Evolutionary conservation across 202 grass and related monocot species (phyloP).

Genomic region (Bolboschoenoplectus hybrid): DNA sequence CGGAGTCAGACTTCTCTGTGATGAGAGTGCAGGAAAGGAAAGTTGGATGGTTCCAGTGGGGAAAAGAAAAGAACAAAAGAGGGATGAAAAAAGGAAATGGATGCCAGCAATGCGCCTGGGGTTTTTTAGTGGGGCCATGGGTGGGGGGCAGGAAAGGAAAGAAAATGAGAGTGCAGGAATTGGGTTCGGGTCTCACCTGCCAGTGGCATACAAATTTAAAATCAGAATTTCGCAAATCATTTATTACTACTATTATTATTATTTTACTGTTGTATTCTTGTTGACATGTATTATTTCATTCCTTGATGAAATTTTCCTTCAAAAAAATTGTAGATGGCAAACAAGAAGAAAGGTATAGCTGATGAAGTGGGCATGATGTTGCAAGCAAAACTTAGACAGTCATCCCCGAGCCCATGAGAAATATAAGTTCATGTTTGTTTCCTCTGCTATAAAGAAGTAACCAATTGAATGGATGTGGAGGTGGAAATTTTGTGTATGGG

Average conservation of each 20-base stretch:
- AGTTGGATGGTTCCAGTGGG: no score
- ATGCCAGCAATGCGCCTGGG: no score
- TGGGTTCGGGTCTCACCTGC: not conserved
- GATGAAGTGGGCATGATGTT: conserved; percentile 60
- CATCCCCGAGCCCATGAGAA: conserved; percentile 60
- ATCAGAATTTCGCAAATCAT: not conserved
- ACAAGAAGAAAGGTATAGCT: conserved; percentile 84
- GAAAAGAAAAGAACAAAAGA: no score
- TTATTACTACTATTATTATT: not conserved
- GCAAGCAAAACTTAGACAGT: conserved; percentile 73
- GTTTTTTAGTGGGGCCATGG: no score
- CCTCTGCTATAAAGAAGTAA: conserved; percentile 11
- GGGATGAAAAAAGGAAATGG: no score
- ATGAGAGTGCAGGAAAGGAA: no score
- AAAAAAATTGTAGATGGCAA: conserved; percentile 64
- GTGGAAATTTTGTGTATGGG: conserved; percentile 36
- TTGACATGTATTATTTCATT: not conserved
- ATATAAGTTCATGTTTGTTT: not conserved
- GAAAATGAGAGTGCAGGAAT: not conserved
- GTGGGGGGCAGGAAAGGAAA: no score
- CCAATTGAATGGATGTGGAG: conserved; percentile 34
- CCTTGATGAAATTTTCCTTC: not conserved
- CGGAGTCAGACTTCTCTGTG: no score
- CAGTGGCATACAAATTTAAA: not conserved
- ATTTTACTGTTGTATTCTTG: not conserved